phyloP scores from a whole-genome alignment of 179 eudicot genomes.

The Beta corolliflora region DNA sequence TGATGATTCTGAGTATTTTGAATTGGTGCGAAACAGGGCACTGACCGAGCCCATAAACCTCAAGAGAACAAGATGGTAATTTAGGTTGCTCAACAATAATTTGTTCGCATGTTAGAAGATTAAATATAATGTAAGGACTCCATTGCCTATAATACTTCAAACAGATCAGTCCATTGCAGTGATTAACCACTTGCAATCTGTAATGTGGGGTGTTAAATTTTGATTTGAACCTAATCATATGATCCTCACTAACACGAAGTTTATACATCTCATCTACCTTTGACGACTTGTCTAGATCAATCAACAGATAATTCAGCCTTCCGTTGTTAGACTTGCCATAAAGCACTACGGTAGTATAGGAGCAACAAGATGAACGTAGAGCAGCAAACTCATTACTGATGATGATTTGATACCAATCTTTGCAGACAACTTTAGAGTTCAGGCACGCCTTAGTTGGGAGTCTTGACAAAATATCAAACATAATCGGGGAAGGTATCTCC shows the following conservation, averaged over 20 bases:
- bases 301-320: background rate
- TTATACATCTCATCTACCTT: background rate
- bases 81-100: too few species aligned
- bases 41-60: too few species aligned
- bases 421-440: conserved; percentile 4
- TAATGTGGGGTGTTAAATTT: background rate
- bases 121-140: too few species aligned
- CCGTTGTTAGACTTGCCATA: background rate
- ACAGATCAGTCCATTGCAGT: background rate
- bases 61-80: too few species aligned
- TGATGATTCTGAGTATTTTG: too few species aligned
- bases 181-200: background rate
- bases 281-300: background rate
- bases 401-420: conserved; percentile 10
- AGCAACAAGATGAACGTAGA: background rate
- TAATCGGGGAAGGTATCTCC: background rate
- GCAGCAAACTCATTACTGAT: background rate
- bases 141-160: too few species aligned
- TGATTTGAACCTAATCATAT: background rate
- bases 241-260: background rate
- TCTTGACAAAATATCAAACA: background rate
- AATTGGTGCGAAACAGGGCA: too few species aligned
- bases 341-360: background rate
- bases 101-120: too few species aligned
- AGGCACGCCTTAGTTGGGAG: background rate